Conservation (phyloP, 306 rosid genomes). For the Acmispon strigosus region DNA sequence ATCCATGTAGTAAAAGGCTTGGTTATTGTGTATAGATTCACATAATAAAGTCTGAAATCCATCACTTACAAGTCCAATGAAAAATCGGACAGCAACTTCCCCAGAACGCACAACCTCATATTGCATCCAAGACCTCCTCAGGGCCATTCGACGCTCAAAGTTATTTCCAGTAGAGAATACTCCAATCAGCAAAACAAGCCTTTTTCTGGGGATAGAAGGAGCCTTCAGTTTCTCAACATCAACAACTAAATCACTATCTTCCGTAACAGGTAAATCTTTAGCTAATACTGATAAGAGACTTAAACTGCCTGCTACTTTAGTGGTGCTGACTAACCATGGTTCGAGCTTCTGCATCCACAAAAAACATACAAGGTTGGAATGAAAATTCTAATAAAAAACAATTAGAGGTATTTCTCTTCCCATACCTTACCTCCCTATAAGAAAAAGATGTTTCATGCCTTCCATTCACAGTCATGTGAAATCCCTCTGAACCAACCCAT, state of each 20-base stretch:
- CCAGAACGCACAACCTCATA: slow-evolving; percentile 72
- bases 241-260: slow-evolving; percentile 56
- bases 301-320: slow-evolving; percentile 61
- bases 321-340: slow-evolving; percentile 71
- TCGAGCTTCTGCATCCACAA: slow-evolving; percentile 74
- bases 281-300: slow-evolving; percentile 72
- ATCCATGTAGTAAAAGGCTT: too few species aligned
- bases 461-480: slow-evolving; percentile 89
- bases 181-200: slow-evolving; percentile 70
- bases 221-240: slow-evolving; percentile 71
- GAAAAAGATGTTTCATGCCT: slow-evolving; percentile 94
- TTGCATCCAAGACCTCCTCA: slow-evolving; percentile 98
- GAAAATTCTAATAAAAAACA: slow-evolving; percentile 6
- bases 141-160: slow-evolving; percentile 90
- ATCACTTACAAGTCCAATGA: slow-evolving; percentile 89
- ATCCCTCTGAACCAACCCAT: slow-evolving; percentile 91
- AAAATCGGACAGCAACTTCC: slow-evolving; percentile 81
- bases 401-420: slow-evolving; percentile 17
- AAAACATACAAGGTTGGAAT: slow-evolving; percentile 17
- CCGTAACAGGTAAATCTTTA: slow-evolving; percentile 84
- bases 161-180: slow-evolving; percentile 89
- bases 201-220: slow-evolving; percentile 52
- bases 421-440: slow-evolving; percentile 87
- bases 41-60: background rate
- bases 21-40: background rate